These are phyloP conservation scores for Magnusiomyces sp. DNA, from an alignment of 1,139 yeast species.

Conservation along the genomic window DNA sequence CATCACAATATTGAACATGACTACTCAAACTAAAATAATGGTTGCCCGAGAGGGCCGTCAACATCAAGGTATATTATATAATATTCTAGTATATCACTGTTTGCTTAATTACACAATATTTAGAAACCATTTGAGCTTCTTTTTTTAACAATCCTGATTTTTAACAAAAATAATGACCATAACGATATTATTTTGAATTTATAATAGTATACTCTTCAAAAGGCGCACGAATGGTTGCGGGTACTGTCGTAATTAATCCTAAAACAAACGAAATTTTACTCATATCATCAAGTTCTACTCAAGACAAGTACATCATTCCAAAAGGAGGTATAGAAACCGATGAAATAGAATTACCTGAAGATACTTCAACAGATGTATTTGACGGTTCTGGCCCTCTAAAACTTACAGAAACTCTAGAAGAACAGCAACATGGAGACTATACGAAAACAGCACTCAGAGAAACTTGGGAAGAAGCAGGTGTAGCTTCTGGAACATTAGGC, in stretches of 20 bases:
- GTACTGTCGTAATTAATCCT: constrained; percentile 66
- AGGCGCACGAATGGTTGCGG: constrained; percentile 86
- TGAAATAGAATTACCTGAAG: constrained; percentile 63
- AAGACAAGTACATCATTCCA: constrained; percentile 76
- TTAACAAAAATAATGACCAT: too few relatives aligned
- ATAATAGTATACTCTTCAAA: constrained; percentile 40
- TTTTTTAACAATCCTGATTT: too few relatives aligned
- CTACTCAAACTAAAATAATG: constrained; percentile 19
- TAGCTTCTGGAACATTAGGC: constrained; percentile 50
- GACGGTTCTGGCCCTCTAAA: too few relatives aligned
- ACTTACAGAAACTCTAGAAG: too few relatives aligned
- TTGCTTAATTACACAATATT: too few relatives aligned
- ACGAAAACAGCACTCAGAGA: constrained; percentile 61
- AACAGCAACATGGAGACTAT: constrained; percentile 26
- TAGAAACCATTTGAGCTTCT: too few relatives aligned
- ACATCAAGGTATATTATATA: constrained; percentile 35
- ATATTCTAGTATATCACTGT: too few relatives aligned
- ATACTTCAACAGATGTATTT: too few relatives aligned
- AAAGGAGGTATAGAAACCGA: constrained; percentile 94
- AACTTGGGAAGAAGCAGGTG: constrained; percentile 98
- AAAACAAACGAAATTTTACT: constrained; percentile 57
- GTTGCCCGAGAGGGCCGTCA: constrained; percentile 39
- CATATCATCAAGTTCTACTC: constrained; percentile 63
- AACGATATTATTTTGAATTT: background rate
- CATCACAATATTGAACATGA: background rate